These are phyloP conservation scores for Schizosaccharomyces octosporus DNA, from an alignment of 805 yeast species.

Conservation along the genomic window DNA sequence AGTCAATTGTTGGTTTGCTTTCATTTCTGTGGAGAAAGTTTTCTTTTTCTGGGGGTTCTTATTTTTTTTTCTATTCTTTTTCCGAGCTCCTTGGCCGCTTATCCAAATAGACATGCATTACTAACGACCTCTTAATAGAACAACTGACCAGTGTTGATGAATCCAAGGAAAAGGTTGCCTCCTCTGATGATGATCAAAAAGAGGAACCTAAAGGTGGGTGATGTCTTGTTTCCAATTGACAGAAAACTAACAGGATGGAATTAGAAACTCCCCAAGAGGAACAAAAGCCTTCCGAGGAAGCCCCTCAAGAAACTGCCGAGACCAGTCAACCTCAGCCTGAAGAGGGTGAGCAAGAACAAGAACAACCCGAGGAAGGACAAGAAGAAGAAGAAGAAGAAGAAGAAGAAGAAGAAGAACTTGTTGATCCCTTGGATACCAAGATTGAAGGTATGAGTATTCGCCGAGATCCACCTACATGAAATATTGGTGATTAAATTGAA, in stretches of 20 bases:
- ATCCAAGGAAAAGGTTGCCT: not conserved
- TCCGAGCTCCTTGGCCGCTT: no score
- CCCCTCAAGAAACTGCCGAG: not conserved
- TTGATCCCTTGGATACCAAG: conserved; percentile 39
- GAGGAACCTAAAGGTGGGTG: not conserved
- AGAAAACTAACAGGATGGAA: no score
- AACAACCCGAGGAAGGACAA: conserved; percentile 6
- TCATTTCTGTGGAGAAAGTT: no score
- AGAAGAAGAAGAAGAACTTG: conserved; percentile 45
- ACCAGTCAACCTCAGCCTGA: not conserved
- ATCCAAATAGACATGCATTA: no score
- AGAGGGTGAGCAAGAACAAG: conserved; percentile 8
- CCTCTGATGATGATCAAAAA: not conserved
- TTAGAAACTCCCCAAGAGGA: not conserved
- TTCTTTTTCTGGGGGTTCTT: no score
- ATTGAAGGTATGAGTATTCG: conserved; percentile 18
- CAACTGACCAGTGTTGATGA: not conserved
- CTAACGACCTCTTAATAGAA: no score
- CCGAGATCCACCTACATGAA: not conserved
- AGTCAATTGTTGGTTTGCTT: no score
- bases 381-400: conserved; percentile 32
- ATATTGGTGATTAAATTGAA: not conserved
- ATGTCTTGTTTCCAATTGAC: not conserved
- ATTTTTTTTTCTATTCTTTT: no score
- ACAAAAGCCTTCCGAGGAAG: not conserved